These are phyloP conservation scores for Gryganskiella cystojenkinii DNA, from an alignment of 192 early-diverging fungal species.

Conservation along the genomic window DNA sequence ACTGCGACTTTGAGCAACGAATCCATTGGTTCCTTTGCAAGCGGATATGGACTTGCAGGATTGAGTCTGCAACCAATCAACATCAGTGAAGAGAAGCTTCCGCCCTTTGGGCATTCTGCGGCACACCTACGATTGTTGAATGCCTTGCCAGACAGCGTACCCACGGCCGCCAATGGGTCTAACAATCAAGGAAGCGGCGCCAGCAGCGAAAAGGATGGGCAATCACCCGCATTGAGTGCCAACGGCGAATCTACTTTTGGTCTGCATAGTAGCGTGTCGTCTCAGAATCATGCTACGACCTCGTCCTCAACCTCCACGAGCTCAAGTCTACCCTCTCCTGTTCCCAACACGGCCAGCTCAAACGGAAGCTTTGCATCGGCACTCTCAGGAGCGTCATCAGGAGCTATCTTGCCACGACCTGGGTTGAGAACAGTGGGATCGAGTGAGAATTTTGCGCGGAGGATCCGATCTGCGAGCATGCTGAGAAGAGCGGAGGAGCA, in stretches of 20 bases:
- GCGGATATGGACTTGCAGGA: slow-evolving; percentile 7
- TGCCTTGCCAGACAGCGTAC: slow-evolving; percentile 13
- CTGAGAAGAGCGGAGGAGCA: slow-evolving; percentile 57
- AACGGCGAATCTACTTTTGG: slow-evolving; percentile 32
- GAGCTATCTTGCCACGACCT: slow-evolving; percentile 21
- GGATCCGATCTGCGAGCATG: slow-evolving; percentile 61
- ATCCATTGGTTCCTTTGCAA: not conserved
- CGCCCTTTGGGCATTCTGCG: slow-evolving; percentile 46
- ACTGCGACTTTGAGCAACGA: slow-evolving; percentile 1
- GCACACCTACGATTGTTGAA: slow-evolving; percentile 42
- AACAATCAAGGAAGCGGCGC: slow-evolving; percentile 22
- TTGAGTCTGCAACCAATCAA: slow-evolving; percentile 43
- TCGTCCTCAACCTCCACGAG: slow-evolving; percentile 22
- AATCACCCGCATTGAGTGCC: slow-evolving; percentile 34
- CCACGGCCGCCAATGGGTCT: not conserved
- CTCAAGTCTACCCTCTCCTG: slow-evolving; percentile 13
- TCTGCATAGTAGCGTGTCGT: slow-evolving; percentile 3
- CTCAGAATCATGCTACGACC: slow-evolving; percentile 10
- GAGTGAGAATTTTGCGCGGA: slow-evolving; percentile 52
- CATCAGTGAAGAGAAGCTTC: slow-evolving; percentile 47
- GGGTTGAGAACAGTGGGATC: slow-evolving; percentile 40
- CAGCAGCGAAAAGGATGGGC: slow-evolving; percentile 27
- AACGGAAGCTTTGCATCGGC: slow-evolving; percentile 5
- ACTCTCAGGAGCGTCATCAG: slow-evolving; percentile 7
- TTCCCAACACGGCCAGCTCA: slow-evolving; percentile 16